Conservation (phyloP, 108 stramenopile species). For the Nitzschia inconspicua region DNA sequence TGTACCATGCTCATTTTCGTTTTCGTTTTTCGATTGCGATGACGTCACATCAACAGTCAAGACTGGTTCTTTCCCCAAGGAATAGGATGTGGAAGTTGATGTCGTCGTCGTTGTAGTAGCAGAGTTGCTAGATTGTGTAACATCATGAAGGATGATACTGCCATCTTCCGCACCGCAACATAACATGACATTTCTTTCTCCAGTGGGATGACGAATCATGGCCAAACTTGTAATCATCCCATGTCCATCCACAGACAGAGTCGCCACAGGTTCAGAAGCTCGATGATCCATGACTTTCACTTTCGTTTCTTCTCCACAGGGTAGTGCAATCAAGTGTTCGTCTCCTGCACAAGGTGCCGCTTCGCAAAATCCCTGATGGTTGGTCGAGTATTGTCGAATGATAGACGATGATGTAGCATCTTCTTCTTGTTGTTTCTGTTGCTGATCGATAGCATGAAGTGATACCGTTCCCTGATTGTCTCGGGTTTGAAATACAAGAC, state of each 20-base stretch:
- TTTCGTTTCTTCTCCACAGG: constrained; percentile 41
- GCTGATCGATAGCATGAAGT: constrained; percentile 48
- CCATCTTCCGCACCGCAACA: constrained; percentile 84
- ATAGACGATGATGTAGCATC: not conserved
- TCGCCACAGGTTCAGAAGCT: constrained; percentile 18
- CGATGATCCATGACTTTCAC: constrained; percentile 54
- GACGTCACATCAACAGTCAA: constrained; percentile 61
- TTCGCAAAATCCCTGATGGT: constrained; percentile 70
- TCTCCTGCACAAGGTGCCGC: constrained; percentile 51
- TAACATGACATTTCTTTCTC: not conserved
- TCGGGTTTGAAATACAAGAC: constrained; percentile 66
- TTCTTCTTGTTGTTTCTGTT: not conserved
- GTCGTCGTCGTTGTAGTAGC: not conserved
- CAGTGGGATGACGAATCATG: constrained; percentile 18
- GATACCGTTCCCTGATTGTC: constrained; percentile 71
- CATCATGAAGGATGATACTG: constrained; percentile 65
- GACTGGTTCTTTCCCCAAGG: constrained; percentile 59
- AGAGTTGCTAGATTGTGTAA: no score
- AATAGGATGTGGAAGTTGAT: not conserved
- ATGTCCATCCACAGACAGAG: constrained; percentile 23
- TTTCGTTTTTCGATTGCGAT: not conserved
- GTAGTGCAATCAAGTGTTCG: constrained; percentile 50
- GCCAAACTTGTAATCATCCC: constrained; percentile 81
- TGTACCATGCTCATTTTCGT: not conserved
- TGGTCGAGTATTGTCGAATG: constrained; percentile 22